These are phyloP conservation scores for Emmonsiellopsis sp. DNA, from an alignment of 2,329 filamentous ascomycete species.

Conservation along the genomic window DNA sequence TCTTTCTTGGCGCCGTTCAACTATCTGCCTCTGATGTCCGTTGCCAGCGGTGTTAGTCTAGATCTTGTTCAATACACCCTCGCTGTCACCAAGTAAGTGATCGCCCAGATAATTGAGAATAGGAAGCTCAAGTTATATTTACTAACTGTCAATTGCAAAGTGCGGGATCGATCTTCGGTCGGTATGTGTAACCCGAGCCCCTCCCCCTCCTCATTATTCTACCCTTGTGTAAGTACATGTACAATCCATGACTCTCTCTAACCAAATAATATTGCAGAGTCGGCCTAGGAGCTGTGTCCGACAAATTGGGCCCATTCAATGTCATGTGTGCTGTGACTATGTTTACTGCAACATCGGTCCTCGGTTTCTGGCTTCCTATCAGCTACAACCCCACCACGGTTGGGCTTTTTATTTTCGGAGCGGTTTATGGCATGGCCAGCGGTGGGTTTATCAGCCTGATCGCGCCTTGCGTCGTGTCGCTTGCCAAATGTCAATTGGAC, in stretches of 20 bases:
- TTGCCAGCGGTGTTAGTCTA: neutral
- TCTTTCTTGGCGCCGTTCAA: conserved; percentile 6
- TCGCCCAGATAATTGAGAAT: neutral
- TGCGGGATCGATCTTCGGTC: conserved; percentile 1
- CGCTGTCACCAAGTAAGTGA: conserved; percentile 1
- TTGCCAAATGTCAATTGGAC: conserved; percentile 5
- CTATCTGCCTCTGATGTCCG: conserved; percentile 8
- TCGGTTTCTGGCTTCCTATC: conserved; percentile 8
- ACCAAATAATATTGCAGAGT: neutral
- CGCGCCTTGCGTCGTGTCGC: conserved; percentile 5
- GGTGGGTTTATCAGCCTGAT: conserved; percentile 6
- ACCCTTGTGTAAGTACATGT: neutral
- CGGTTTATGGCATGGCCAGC: conserved; percentile 5
- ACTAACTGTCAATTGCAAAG: neutral
- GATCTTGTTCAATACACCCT: conserved; percentile 5
- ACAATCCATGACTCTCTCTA: neutral
- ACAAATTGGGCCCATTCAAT: conserved; percentile 6
- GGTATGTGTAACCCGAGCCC: neutral
- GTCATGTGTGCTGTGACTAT: conserved; percentile 3
- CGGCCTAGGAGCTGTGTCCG: conserved; percentile 2
- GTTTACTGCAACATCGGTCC: conserved; percentile 2
- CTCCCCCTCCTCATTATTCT: neutral
- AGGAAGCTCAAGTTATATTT: neutral
- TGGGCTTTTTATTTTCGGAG: conserved; percentile 4
- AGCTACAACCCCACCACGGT: neutral